Evolutionary conservation across 352 stramenopile genomes (phyloP).

Genomic region (Pythium periplocum): DNA sequence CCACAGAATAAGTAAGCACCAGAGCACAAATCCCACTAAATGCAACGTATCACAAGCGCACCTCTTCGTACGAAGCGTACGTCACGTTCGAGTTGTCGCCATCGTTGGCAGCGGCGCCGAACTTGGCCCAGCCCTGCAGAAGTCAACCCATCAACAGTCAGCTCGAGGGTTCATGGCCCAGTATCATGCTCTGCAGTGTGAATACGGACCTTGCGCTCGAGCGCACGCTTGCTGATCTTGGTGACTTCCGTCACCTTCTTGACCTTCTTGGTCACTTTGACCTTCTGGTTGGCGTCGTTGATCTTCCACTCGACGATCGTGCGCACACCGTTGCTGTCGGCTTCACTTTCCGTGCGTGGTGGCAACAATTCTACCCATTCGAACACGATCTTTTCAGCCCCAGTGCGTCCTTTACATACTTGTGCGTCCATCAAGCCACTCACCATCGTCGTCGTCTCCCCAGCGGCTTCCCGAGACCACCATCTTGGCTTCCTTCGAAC

Average conservation of each 20-base stretch:
- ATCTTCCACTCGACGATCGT: constrained; percentile 89
- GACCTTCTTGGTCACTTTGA: constrained; percentile 89
- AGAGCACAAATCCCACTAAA: constrained; percentile 3
- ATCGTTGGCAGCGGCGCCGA: constrained; percentile 64
- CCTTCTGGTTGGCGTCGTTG: constrained; percentile 85
- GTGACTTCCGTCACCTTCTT: constrained; percentile 84
- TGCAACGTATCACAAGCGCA: too few relatives aligned
- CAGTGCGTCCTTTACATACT: too few relatives aligned
- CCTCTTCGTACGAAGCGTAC: constrained; percentile 79
- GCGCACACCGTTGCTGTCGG: constrained; percentile 74
- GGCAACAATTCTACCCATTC: constrained; percentile 52
- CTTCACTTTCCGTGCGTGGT: constrained; percentile 77
- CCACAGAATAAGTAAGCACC: constrained; percentile 1
- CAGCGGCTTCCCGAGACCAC: constrained; percentile 70
- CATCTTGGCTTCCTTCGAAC: constrained; percentile 25
- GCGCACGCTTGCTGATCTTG: constrained; percentile 74
- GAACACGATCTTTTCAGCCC: background rate
- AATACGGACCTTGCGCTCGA: constrained; percentile 54
- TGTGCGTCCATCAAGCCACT: constrained; percentile 2
- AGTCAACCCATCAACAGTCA: too few relatives aligned
- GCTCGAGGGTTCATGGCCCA: too few relatives aligned
- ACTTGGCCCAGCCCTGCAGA: constrained; percentile 69
- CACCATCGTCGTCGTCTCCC: constrained; percentile 70
- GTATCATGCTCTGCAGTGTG: too few relatives aligned
- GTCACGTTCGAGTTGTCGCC: constrained; percentile 83